phyloP scores from a whole-genome alignment of 1,139 yeast species.

The Candida anutae region DNA sequence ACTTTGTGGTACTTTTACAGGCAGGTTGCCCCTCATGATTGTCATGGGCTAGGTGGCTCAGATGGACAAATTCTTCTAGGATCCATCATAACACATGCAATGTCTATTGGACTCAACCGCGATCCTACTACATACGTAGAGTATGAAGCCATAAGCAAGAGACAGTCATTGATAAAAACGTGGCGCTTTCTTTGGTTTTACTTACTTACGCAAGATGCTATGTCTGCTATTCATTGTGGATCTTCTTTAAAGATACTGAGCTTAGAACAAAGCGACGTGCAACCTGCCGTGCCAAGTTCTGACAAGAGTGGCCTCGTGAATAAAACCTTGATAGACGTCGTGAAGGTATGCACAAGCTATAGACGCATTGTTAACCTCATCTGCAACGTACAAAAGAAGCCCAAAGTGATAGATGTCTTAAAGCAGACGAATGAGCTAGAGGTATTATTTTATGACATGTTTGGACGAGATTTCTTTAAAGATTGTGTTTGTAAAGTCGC shows the following conservation, averaged over 20 bases:
- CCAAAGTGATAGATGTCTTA: slow-evolving; percentile 31
- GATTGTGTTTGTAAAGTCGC: slow-evolving; percentile 33
- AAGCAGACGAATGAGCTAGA: slow-evolving; percentile 33
- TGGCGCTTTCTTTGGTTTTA: slow-evolving; percentile 38
- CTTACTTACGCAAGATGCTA: slow-evolving; percentile 24
- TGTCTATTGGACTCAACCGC: slow-evolving; percentile 36
- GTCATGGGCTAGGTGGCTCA: slow-evolving; percentile 37
- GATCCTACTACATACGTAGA: slow-evolving; percentile 30
- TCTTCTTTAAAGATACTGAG: slow-evolving; percentile 20
- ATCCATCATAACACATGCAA: slow-evolving; percentile 30
- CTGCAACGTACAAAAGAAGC: slow-evolving; percentile 22
- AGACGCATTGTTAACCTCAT: slow-evolving; percentile 23
- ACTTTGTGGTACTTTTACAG: slow-evolving; percentile 29
- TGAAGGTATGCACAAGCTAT: slow-evolving; percentile 20
- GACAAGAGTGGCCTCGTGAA: slow-evolving; percentile 14
- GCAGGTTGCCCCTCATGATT: slow-evolving; percentile 34
- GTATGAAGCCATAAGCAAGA: slow-evolving; percentile 23
- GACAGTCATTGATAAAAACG: slow-evolving; percentile 18
- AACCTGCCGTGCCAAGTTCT: slow-evolving; percentile 14
- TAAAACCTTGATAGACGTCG: slow-evolving; percentile 8
- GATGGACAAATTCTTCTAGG: slow-evolving; percentile 36
- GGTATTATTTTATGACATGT: slow-evolving; percentile 26
- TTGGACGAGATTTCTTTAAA: slow-evolving; percentile 39
- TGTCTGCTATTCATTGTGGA: slow-evolving; percentile 28
- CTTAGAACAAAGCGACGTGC: slow-evolving; percentile 27